These are phyloP conservation scores for Claviceps cyperi DNA, from an alignment of 2,329 filamentous ascomycete genomes.

Conservation along the genomic window DNA sequence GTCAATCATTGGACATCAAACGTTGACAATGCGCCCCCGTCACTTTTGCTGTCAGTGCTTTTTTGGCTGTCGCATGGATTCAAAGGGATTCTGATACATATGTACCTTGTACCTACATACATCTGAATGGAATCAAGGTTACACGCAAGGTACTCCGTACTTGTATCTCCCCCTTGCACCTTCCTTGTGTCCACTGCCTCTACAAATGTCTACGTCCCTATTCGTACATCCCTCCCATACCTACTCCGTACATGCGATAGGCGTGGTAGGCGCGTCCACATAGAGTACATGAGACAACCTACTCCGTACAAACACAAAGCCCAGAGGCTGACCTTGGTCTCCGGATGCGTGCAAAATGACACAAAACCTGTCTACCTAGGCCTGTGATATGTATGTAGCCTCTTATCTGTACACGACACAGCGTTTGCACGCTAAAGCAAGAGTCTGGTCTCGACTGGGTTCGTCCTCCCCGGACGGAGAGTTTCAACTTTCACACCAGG, in stretches of 20 bases:
- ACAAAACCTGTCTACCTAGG: neutral
- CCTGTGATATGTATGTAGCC: neutral
- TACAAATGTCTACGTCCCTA: too few relatives aligned
- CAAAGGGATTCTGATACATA: neutral
- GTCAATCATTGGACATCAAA: neutral
- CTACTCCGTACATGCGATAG: too few relatives aligned
- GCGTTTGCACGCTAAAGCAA: neutral
- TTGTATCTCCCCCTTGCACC: too few relatives aligned
- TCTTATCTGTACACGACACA: neutral
- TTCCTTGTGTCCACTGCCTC: too few relatives aligned
- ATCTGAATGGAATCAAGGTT: too few relatives aligned
- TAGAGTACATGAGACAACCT: neutral
- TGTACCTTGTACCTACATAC: too few relatives aligned
- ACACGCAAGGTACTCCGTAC: too few relatives aligned
- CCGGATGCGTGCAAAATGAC: neutral
- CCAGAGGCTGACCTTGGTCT: neutral
- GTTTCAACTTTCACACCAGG: neutral
- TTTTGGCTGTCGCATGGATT: neutral
- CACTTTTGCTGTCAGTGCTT: neutral
- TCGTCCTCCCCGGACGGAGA: neutral
- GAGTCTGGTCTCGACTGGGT: neutral
- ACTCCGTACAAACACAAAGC: neutral
- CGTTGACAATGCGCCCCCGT: neutral
- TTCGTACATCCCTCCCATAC: too few relatives aligned
- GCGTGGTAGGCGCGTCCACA: neutral